Evolutionary conservation across 768 basidiomycete species (phyloP).

Genomic region (Rhodotorula kratochvilovae): DNA sequence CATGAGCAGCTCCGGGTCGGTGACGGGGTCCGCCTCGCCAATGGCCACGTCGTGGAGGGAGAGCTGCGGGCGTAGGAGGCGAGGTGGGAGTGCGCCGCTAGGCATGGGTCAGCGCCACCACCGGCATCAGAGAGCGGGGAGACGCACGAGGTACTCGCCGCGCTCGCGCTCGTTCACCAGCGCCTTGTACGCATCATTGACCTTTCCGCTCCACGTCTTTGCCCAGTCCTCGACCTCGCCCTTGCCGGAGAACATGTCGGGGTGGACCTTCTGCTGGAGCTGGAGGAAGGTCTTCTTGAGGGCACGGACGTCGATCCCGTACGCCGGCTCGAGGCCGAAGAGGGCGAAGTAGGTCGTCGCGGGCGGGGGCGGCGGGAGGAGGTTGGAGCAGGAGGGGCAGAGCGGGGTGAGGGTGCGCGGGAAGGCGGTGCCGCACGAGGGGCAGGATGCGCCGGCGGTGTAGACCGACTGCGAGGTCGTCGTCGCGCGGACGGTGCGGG

Average conservation of each 20-base stretch:
- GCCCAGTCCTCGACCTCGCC: conserved; percentile 45
- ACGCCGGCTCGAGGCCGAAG: conserved; percentile 43
- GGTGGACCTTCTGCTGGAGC: conserved; percentile 49
- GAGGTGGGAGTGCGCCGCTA: no score
- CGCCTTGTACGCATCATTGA: conserved; percentile 67
- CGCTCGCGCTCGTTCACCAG: conserved; percentile 45
- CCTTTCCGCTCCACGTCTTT: conserved; percentile 53
- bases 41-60: conserved; percentile 44
- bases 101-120: no score
- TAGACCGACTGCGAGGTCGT: conserved; percentile 2
- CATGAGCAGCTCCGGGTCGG: background rate
- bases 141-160: conserved; percentile 49
- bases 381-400: conserved; percentile 45
- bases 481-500: background rate
- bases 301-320: conserved; percentile 43
- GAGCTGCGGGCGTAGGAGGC: conserved; percentile 39
- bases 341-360: conserved; percentile 45
- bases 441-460: conserved; percentile 39
- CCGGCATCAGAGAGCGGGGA: background rate
- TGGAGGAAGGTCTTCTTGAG: conserved; percentile 46
- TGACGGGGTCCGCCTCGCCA: conserved; percentile 44
- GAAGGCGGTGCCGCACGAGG: conserved; percentile 40
- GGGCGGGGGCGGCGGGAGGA: conserved; percentile 42
- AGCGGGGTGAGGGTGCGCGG: conserved; percentile 41
- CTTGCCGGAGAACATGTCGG: conserved; percentile 47